phyloP scores from a whole-genome alignment of 2,329 filamentous ascomycete species.

The Pseudodiploospora longispora region DNA sequence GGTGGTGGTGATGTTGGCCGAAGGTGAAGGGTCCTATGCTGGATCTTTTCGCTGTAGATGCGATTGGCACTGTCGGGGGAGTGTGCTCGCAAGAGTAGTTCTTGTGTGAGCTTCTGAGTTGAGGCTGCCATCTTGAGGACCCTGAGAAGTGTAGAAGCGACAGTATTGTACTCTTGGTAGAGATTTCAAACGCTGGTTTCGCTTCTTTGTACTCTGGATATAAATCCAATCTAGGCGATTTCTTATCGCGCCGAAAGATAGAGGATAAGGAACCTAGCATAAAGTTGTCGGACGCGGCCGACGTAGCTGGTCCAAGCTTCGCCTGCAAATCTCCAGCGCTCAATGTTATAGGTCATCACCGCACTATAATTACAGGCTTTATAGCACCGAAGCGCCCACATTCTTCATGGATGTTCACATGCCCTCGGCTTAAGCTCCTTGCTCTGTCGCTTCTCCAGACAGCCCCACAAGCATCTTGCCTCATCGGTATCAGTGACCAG shows the following conservation, averaged over 20 bases:
- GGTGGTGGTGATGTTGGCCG: slow-evolving; percentile 63
- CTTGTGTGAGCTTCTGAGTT: slow-evolving; percentile 40
- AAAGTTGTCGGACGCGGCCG: no score
- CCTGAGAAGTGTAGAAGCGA: not conserved
- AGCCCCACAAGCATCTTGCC: slow-evolving; percentile 6
- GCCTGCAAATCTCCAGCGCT: not conserved
- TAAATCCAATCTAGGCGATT: no score
- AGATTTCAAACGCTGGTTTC: no score
- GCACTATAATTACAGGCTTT: no score
- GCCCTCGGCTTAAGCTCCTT: slow-evolving; percentile 3
- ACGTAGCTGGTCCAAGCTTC: slow-evolving; percentile 15
- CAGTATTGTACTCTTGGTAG: no score
- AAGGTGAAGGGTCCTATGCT: slow-evolving; percentile 72
- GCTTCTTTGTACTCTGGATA: no score
- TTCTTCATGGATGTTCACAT: slow-evolving; percentile 1
- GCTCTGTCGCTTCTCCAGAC: not conserved
- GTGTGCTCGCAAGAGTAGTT: slow-evolving; percentile 70
- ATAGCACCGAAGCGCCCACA: no score
- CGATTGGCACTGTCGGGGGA: slow-evolving; percentile 60
- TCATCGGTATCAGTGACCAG: no score
- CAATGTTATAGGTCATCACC: no score
- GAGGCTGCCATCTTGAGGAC: slow-evolving; percentile 23
- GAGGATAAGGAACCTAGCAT: no score
- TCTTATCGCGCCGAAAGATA: no score
- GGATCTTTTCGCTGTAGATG: slow-evolving; percentile 76